These are phyloP conservation scores for Escallonia rubra DNA, from an alignment of 129 eudicot species.

Conservation along the genomic window DNA sequence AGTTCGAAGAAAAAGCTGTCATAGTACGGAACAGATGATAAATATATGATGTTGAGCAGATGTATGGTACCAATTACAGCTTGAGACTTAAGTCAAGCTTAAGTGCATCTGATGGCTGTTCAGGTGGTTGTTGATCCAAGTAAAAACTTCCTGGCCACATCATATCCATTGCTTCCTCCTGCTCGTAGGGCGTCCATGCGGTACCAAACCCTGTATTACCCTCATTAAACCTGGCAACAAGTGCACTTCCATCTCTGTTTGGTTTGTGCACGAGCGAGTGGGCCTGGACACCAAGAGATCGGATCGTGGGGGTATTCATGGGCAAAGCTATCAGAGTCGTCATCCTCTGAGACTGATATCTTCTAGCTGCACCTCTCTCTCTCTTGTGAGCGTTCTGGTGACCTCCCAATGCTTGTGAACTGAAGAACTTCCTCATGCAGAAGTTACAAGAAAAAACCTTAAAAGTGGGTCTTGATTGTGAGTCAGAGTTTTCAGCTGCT, in stretches of 20 bases:
- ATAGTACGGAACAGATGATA: not conserved
- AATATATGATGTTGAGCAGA: not conserved
- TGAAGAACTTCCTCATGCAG: constrained; percentile 70
- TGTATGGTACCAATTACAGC: constrained; percentile 22
- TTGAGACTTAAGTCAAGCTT: constrained; percentile 53
- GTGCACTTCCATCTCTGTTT: constrained; percentile 16
- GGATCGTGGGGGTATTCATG: constrained; percentile 16
- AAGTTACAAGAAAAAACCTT: constrained; percentile 68
- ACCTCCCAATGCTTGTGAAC: constrained; percentile 87
- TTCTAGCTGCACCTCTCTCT: constrained; percentile 70
- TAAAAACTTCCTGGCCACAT: constrained; percentile 82
- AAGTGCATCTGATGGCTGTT: constrained; percentile 21
- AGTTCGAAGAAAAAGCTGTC: not conserved
- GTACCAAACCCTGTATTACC: constrained; percentile 17
- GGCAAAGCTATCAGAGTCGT: constrained; percentile 31
- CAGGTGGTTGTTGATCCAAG: constrained; percentile 30
- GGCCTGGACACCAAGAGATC: constrained; percentile 59
- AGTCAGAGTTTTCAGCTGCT: constrained; percentile 19
- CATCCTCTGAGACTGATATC: constrained; percentile 45
- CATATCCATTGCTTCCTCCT: constrained; percentile 18
- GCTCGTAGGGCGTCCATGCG: constrained; percentile 21
- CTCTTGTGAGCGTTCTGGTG: constrained; percentile 89
- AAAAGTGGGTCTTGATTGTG: constrained; percentile 32
- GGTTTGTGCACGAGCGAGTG: constrained; percentile 55
- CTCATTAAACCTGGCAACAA: constrained; percentile 30